These are phyloP conservation scores for Penicillium turbatum DNA, from an alignment of 495 filamentous ascomycete species.

Conservation along the genomic window DNA sequence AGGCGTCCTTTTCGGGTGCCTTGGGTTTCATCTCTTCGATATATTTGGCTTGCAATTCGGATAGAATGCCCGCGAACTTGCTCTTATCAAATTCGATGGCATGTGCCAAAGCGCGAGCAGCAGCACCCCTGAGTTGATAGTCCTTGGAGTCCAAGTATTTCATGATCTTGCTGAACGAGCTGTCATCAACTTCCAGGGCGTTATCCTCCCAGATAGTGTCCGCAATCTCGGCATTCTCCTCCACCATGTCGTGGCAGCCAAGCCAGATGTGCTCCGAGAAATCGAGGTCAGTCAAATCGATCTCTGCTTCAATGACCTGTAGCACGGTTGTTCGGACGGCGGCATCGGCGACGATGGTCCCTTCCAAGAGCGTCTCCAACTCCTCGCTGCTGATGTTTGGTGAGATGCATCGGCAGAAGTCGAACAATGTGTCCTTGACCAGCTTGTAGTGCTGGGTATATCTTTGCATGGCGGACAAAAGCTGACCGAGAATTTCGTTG, in stretches of 20 bases:
- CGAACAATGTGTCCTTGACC: slow-evolving; percentile 84
- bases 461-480: slow-evolving; percentile 78
- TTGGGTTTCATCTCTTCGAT: slow-evolving; percentile 72
- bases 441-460: slow-evolving; percentile 92
- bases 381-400: slow-evolving; percentile 68
- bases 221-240: slow-evolving; percentile 82
- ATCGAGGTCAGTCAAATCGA: slow-evolving; percentile 80
- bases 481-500: slow-evolving; percentile 58
- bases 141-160: slow-evolving; percentile 78
- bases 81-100: slow-evolving; percentile 55
- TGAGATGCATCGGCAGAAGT: slow-evolving; percentile 75
- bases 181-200: slow-evolving; percentile 64
- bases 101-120: slow-evolving; percentile 76
- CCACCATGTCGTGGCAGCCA: slow-evolving; percentile 80
- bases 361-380: slow-evolving; percentile 64
- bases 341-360: slow-evolving; percentile 69
- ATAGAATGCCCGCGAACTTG: slow-evolving; percentile 54
- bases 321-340: slow-evolving; percentile 80
- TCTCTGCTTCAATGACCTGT: slow-evolving; percentile 85
- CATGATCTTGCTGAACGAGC: slow-evolving; percentile 59
- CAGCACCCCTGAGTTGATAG: slow-evolving; percentile 73
- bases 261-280: slow-evolving; percentile 93
- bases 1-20: slow-evolving; percentile 78
- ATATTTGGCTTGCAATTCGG: slow-evolving; percentile 64
- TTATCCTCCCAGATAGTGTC: slow-evolving; percentile 93